A percentile compares a stretch with the other conserved stretches of the same genome.
Evolutionary conservation across 352 stramenopile species (phyloP).

Genomic region (Phytophthora sojae): DNA sequence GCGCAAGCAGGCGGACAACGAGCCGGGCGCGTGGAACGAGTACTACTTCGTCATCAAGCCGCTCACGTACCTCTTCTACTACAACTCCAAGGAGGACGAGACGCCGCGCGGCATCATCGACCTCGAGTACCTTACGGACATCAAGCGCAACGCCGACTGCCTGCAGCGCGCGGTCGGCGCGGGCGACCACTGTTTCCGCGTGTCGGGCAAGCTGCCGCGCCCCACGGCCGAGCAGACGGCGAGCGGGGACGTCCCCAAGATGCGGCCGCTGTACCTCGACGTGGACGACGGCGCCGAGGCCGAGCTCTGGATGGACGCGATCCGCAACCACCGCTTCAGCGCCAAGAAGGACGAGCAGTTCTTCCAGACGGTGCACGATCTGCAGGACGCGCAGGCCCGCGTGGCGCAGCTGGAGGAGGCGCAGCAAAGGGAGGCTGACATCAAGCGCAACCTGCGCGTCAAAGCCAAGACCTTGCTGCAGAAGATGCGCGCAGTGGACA

Average conservation of each 20-base stretch:
- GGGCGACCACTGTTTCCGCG: constrained; percentile 71
- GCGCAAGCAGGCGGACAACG: constrained; percentile 82
- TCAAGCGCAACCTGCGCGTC: constrained; percentile 22
- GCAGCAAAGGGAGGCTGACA: constrained; percentile 37
- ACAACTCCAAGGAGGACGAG: constrained; percentile 69
- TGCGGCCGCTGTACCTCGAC: constrained; percentile 78
- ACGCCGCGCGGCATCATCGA: constrained; percentile 80
- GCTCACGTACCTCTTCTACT: constrained; percentile 87
- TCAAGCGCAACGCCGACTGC: constrained; percentile 81
- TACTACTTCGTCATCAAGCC: constrained; percentile 87
- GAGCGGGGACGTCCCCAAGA: constrained; percentile 44
- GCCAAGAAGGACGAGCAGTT: constrained; percentile 57
- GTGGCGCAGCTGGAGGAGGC: constrained; percentile 41
- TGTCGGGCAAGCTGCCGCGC: constrained; percentile 67
- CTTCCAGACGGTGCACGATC: constrained; percentile 38
- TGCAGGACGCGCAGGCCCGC: constrained; percentile 47
- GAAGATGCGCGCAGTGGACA: constrained; percentile 45
- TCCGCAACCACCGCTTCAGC: constrained; percentile 73
- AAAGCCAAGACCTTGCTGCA: constrained; percentile 45
- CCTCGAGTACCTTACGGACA: constrained; percentile 78
- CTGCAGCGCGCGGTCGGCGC: constrained; percentile 74
- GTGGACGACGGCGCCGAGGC: constrained; percentile 57
- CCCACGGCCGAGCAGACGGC: constrained; percentile 47
- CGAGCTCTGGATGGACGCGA: constrained; percentile 73
- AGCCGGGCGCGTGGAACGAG: constrained; percentile 76